Base-by-base conservation (phyloP, 2,329 filamentous ascomycete species). In the Phaeosphaeriaceae sp. region DNA sequence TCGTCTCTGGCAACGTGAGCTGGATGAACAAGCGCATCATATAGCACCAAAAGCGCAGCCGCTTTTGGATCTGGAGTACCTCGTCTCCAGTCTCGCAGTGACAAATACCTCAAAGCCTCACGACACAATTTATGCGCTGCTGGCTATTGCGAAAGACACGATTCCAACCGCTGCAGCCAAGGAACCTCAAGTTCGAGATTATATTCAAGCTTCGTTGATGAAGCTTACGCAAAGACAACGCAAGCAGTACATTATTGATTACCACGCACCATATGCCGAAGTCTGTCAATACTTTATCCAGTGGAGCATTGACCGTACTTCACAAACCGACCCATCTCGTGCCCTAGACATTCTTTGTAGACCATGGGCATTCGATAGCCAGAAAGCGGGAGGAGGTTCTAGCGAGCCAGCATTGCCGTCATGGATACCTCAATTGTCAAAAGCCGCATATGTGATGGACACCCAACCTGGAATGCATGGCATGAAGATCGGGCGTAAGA, bases 341-440 rank as follows among this genome's bases (percentile, higher is more conserved):
- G 66, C 72, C 5, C 39, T 77, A 16, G 74, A 77, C 48, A 69
- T 76, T 7, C 56, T 77, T 4, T 75, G 74, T 34, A 57, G 74
- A 4, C 74, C 74, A 0, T 77, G 74, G 74, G 72, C 73, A 1
- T 16, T 37, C 16, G 33, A 44, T 15, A 32, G 37, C 17, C 21
- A 49, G 28, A 13, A 33, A 13, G 18, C 15, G 35, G 32, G 30
- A 18, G 4, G 7, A n/a, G 29, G 6, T 45, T 13, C 6, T 17
- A 20, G 32, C 23, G 41, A 45, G 26, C 40, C 49, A 29, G 5
- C 41, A 4, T 36, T 73, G 12, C 70, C 72, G 6, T 68, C 70
- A 0, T 74, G 70, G 72, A 59, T 74, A 3, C 48, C 64, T 2
- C 40, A 48, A 1, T 30, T 64, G 0, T 56, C 53, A 1, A 41